Evolutionary conservation across 257 asterid genomes (phyloP).

Genomic region (Cinchona pubescens): DNA sequence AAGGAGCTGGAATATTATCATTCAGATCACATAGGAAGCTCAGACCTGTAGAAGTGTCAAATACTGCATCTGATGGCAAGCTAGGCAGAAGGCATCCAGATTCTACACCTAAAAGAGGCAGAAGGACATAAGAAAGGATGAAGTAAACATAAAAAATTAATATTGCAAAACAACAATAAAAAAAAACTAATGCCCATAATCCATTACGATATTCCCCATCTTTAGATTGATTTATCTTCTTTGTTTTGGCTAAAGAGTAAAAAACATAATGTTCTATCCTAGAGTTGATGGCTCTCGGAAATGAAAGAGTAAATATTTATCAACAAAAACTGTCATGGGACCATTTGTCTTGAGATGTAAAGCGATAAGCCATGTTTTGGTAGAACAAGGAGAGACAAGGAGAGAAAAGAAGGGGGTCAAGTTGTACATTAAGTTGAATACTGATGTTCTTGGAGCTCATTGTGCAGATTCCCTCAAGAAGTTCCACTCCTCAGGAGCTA

Average conservation of each 20-base stretch:
- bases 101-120: constrained; percentile 36
- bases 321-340: not conserved
- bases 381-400: not conserved
- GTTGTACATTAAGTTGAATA: not conserved
- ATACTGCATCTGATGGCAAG: constrained; percentile 82
- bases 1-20: constrained; percentile 96
- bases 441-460: not conserved
- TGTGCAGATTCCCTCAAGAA: not conserved
- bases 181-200: not conserved
- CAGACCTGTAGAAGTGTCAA: constrained; percentile 67
- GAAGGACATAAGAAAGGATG: not conserved
- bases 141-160: not conserved
- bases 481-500: not conserved
- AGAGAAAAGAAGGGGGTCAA: not conserved
- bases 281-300: not conserved
- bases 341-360: not conserved
- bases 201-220: not conserved
- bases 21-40: constrained; percentile 93
- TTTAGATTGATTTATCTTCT: not conserved
- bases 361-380: not conserved
- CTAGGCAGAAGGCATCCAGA: constrained; percentile 96
- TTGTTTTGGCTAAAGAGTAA: not conserved
- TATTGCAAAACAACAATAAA: not conserved
- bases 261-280: not conserved
- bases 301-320: not conserved